phyloP scores from a whole-genome alignment of 73 alveolate genomes.

The Durusdinium trenchii region DNA sequence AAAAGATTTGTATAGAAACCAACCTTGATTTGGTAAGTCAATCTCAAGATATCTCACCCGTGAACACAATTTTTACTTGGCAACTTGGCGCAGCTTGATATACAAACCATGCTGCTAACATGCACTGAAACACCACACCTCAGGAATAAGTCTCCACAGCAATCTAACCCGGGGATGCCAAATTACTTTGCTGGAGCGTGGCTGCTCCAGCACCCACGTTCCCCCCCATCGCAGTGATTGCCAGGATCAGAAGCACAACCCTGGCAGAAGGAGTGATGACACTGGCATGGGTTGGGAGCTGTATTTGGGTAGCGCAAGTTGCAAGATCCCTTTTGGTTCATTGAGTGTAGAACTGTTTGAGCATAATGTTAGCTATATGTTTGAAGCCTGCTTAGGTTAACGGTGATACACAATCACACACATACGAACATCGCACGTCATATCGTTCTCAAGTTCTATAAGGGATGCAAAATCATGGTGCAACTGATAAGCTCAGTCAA shows the following conservation, averaged over 20 bases:
- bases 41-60: no score
- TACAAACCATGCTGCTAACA: not conserved
- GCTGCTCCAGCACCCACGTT: not conserved
- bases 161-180: not conserved
- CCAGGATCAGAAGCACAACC: not conserved
- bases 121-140: not conserved
- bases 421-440: no score
- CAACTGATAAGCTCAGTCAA: not conserved
- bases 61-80: not conserved
- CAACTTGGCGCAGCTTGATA: no score
- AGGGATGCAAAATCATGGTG: not conserved
- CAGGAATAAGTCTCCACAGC: not conserved
- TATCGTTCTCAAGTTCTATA: no score
- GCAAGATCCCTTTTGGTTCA: no score
- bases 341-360: no score
- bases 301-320: no score
- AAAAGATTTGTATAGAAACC: no score
- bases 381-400: no score
- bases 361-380: no score
- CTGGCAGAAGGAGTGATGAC: not conserved
- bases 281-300: not conserved
- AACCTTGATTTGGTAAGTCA: not conserved
- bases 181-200: not conserved
- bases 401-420: no score
- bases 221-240: not conserved